Conservation (phyloP, 1,284 basidiomycete species). For the Leccinum ponderosum region DNA sequence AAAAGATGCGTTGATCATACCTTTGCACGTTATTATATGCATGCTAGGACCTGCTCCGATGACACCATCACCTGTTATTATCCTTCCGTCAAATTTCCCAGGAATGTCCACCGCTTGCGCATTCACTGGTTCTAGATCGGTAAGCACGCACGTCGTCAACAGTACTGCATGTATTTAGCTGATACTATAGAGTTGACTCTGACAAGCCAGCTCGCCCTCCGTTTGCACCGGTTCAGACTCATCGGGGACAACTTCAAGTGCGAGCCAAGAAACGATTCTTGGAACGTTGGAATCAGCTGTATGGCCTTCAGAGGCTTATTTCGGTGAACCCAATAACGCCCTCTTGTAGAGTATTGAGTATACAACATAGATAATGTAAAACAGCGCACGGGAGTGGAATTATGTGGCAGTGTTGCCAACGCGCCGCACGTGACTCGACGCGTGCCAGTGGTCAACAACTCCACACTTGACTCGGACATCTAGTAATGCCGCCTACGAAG, state of each 20-base stretch:
- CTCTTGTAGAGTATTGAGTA: constrained; percentile 5
- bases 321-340: constrained; percentile 16
- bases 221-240: constrained; percentile 6
- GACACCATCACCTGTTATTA: constrained; percentile 17
- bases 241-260: constrained; percentile 16
- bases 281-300: constrained; percentile 11
- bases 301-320: constrained; percentile 18
- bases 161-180: too few relatives aligned
- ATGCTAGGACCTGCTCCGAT: constrained; percentile 16
- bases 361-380: neutral
- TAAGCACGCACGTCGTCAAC: neutral
- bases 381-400: neutral
- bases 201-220: constrained; percentile 10
- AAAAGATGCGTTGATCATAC: neutral
- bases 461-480: too few relatives aligned
- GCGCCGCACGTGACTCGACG: constrained; percentile 7
- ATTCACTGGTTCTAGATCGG: constrained; percentile 1
- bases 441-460: too few relatives aligned
- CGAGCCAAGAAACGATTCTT: constrained; percentile 15
- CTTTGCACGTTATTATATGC: neutral
- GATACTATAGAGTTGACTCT: neutral
- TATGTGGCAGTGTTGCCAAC: neutral
- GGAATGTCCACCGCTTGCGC: constrained; percentile 15
- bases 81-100: constrained; percentile 12
- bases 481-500: too few relatives aligned